Conservation (phyloP, 768 basidiomycete genomes). For the Leucocoprinus birnbaumii region DNA sequence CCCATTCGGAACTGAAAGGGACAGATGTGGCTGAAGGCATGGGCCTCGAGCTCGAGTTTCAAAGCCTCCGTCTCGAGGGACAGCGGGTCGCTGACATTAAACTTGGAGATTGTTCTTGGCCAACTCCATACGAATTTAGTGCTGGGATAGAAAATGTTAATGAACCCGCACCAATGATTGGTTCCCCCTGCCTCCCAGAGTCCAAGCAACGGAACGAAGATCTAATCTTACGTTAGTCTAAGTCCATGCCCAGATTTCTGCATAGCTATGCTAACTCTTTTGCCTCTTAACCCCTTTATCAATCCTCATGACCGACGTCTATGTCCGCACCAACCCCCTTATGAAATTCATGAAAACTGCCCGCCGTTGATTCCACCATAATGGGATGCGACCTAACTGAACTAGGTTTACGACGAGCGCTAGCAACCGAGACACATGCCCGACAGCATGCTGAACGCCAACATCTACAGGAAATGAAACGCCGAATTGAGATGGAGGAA, state of each 20-base stretch:
- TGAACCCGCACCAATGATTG: background rate
- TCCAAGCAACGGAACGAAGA: background rate
- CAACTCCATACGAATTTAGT: background rate
- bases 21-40: background rate
- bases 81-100: background rate
- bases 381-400: background rate
- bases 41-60: constrained; percentile 10
- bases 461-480: constrained; percentile 7
- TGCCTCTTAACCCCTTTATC: background rate
- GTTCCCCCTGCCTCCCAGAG: background rate
- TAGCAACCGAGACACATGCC: constrained; percentile 3
- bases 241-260: background rate
- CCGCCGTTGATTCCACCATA: background rate
- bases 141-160: background rate
- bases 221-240: constrained; percentile 6
- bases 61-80: background rate
- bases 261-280: background rate
- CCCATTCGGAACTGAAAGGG: background rate
- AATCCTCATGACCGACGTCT: no score
- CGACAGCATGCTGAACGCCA: constrained; percentile 8
- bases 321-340: background rate
- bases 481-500: constrained; percentile 12
- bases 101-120: background rate
- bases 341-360: background rate
- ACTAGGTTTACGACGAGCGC: constrained; percentile 5